phyloP scores from a whole-genome alignment of 495 filamentous ascomycete genomes.

The Aspergillus carlsbadensis region DNA sequence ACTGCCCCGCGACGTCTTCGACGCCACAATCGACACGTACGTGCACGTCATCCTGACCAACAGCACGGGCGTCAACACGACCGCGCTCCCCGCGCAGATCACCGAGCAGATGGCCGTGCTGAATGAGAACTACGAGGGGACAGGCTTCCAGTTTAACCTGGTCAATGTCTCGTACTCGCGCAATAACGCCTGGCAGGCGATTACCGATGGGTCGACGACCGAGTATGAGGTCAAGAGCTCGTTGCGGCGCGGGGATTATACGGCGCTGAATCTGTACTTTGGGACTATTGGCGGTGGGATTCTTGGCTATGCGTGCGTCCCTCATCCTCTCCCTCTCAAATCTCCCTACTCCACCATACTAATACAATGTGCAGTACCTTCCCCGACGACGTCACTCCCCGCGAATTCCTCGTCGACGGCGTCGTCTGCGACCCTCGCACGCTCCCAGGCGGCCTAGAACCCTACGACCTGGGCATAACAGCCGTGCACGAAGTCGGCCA shows the following conservation, averaged over 20 bases:
- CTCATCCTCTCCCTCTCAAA: neutral
- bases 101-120: constrained; percentile 1
- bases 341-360: neutral
- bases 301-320: constrained; percentile 11
- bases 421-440: constrained; percentile 12
- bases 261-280: constrained; percentile 9
- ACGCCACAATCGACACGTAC: constrained; percentile 7
- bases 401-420: constrained; percentile 9
- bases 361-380: constrained; percentile 1
- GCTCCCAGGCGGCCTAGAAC: constrained; percentile 7
- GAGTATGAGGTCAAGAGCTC: constrained; percentile 13
- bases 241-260: constrained; percentile 8
- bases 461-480: constrained; percentile 14
- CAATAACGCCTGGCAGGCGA: constrained; percentile 5
- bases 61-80: neutral
- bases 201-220: neutral
- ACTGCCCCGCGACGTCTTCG: constrained; percentile 1
- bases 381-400: neutral
- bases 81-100: neutral
- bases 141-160: constrained; percentile 10
- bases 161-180: constrained; percentile 8
- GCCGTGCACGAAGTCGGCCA: constrained; percentile 16
- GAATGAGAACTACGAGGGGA: constrained; percentile 3
- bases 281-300: constrained; percentile 8
- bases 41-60: constrained; percentile 10